A percentile compares a stretch with the other conserved stretches of the same genome.
Conservation (phyloP, 1,139 yeast genomes). For the Yamadazyma dendronema region DNA sequence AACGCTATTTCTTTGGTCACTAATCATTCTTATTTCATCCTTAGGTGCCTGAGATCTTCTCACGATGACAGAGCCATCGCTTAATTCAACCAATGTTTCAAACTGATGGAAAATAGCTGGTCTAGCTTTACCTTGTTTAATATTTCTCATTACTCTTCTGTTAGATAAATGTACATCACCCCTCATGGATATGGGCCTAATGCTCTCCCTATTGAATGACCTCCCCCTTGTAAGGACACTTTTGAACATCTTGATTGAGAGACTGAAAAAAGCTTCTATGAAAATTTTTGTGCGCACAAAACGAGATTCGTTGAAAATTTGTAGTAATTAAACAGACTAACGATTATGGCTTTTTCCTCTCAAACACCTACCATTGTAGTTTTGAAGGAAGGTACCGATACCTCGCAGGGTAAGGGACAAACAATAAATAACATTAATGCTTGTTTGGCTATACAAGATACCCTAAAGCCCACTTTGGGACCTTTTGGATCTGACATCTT, state of each 20-base stretch:
- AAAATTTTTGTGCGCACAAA: slow-evolving; percentile 4
- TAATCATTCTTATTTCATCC: slow-evolving; percentile 78
- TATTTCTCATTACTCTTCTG: slow-evolving; percentile 55
- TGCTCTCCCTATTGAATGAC: neutral
- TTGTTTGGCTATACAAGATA: slow-evolving; percentile 94
- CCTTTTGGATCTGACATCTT: slow-evolving; percentile 96
- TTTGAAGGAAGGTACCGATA: slow-evolving; percentile 94
- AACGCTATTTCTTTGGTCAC: slow-evolving; percentile 83
- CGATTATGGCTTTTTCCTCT: slow-evolving; percentile 75
- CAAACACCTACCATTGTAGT: slow-evolving; percentile 98
- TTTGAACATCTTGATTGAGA: slow-evolving; percentile 6
- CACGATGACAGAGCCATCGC: slow-evolving; percentile 86
- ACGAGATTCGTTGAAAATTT: slow-evolving; percentile 8
- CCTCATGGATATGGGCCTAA: slow-evolving; percentile 24
- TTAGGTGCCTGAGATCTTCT: slow-evolving; percentile 89
- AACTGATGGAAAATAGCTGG: slow-evolving; percentile 92
- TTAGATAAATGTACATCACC: slow-evolving; percentile 44
- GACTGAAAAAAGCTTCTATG: neutral
- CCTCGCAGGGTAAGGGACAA: slow-evolving; percentile 96
- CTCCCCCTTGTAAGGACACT: neutral
- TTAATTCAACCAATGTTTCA: slow-evolving; percentile 79
- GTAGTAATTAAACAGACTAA: slow-evolving; percentile 2
- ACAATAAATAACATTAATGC: slow-evolving; percentile 94
- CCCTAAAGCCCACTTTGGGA: slow-evolving; percentile 91
- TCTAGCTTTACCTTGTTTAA: slow-evolving; percentile 74